Evolutionary conservation across 495 filamentous ascomycete genomes (phyloP).

Genomic region (Tuber umbilicatum): DNA sequence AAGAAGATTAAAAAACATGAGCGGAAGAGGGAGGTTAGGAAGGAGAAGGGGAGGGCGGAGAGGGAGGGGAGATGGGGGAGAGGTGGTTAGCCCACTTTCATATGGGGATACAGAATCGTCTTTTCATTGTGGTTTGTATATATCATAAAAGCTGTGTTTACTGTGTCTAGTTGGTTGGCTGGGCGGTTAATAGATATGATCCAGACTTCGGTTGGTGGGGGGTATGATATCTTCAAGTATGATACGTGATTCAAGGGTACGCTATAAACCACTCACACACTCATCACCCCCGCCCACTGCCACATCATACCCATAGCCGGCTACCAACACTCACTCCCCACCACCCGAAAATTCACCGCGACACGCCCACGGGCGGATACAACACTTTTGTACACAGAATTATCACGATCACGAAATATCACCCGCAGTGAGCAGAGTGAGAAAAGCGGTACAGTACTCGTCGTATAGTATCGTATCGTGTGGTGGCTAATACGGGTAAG

Average conservation of each 20-base stretch:
- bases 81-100: constrained; percentile 10
- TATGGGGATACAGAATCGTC: neutral
- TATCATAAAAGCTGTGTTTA: neutral
- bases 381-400: too few species aligned
- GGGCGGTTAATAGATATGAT: neutral
- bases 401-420: too few species aligned
- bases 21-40: constrained; percentile 73
- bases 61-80: constrained; percentile 61
- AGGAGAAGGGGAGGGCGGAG: constrained; percentile 64
- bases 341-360: too few species aligned
- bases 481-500: too few species aligned
- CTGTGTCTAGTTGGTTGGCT: neutral
- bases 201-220: neutral
- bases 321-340: too few species aligned
- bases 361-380: too few species aligned
- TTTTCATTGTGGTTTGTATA: neutral
- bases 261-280: neutral
- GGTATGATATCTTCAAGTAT: neutral
- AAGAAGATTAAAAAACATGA: constrained; percentile 82
- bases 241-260: neutral
- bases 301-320: too few species aligned
- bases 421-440: too few species aligned
- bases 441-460: too few species aligned
- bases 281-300: neutral
- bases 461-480: too few species aligned